Base-by-base conservation (phyloP, 345 rosid genomes). In the Melastoma malabathricum region DNA sequence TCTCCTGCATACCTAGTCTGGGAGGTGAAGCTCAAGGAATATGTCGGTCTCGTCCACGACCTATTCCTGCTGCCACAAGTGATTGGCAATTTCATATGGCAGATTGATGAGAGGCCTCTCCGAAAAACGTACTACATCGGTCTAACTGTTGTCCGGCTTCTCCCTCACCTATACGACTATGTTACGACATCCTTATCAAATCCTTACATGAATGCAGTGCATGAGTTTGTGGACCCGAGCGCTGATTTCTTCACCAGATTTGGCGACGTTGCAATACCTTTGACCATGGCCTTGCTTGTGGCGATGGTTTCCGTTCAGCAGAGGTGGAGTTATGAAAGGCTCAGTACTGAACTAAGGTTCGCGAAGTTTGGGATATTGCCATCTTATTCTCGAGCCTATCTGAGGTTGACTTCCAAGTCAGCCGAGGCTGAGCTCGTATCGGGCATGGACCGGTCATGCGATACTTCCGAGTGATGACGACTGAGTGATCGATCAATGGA, bases 41-140 rank as follows among this genome's bases (percentile, higher is more conserved):
- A 85, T 54, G 61, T 78, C 10, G 97, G 97, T 65, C 84, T 89
- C 41, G 75, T 70, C 57, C 97, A 89, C 64, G 97, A 89, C 58
- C 75, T 85, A 53, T 89, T 80, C 78, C 75, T 89, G 70, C 84
- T 89, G 3, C 97, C 97, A 52, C 97, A 89, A 66, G 79, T 89
- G 17, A 75, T 85, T 18, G 87, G 82, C 39, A 82, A 82, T 58
- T 50, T 79, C 15, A 20, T 80, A 13, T 89, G 97, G 97, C 85
- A 81, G 60, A 69, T 78, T 2, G 77, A 85, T 52, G 65, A 43
- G 46, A 68, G 70, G 69, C 85, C 97, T 10, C 70, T 89, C 19
- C 47, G 79, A 64, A 76, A 75, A 57, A 73, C 74, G 15, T 89
- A 89, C 56, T 82, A 68, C 56, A 54, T 79, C 0, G 95, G 97